Base-by-base conservation (phyloP, 2,329 filamentous ascomycete genomes). In the Hypoxylon sp. region DNA sequence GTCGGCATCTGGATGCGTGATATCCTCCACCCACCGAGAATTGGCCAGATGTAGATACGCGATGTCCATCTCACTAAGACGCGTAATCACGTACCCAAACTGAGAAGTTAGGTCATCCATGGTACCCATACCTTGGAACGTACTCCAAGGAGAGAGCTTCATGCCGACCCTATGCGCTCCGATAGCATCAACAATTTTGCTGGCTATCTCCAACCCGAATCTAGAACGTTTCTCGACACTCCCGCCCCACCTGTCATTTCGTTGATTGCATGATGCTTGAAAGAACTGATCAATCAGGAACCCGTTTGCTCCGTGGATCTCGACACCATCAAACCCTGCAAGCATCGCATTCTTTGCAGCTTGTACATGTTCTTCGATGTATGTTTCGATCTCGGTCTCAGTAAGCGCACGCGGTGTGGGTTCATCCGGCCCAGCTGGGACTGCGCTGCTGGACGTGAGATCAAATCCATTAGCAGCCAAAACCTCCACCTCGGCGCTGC, bases 301-400 rank as follows among this genome's bases (percentile, higher is more conserved):
- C 3, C 84, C 83, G 52, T 85, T 84, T 11, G 82, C 82, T 3
- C 75, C 78, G 56, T 80, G 76, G 29, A 76, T 58, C 63, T 83
- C 85, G 2, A 94, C 88, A 8, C 88, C 90, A 74, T 95, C 92
- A 47, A 91, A 90, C 0, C 92, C 92, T 2, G 86, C 87, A 17
- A 85, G 78, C 3, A 93, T 76, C 0, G 91, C 86, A 29, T 87
- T 83, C 66, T 84, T 83, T 0, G 85, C 83, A 0, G 86, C 85
- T 0, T 82, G 83, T 1, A 84, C 86, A 77, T 86, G 94, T 0
- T 88, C 88, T 0, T 76, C 77, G 78, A 93, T 91, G 68, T 90
- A 84, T 2, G 84, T 77, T 72, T 87, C 82, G 61, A 94, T 94
- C 17, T 93, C 91, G 0, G 86, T 81, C 55, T 87, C 83, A 0